phyloP scores from a whole-genome alignment of 805 yeast species.

The Myxozyma vanderwaltii region DNA sequence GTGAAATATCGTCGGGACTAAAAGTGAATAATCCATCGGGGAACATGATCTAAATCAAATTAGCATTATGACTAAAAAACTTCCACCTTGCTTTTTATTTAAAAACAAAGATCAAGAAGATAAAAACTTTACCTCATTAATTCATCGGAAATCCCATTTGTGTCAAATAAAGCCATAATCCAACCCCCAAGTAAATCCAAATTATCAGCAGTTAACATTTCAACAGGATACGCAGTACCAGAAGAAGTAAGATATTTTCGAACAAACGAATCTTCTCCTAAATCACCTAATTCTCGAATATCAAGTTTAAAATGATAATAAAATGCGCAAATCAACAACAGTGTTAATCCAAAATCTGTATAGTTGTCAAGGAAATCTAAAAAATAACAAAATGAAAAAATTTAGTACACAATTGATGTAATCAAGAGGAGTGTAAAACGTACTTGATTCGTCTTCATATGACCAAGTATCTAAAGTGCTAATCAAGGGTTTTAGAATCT shows the following conservation, averaged over 20 bases:
- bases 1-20: constrained; percentile 73
- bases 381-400: constrained; percentile 22
- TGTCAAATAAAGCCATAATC: constrained; percentile 78
- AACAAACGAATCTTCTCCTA: constrained; percentile 19
- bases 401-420: too few relatives aligned
- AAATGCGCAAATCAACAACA: constrained; percentile 51
- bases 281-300: constrained; percentile 24
- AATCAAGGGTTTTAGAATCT: constrained; percentile 50
- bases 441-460: constrained; percentile 55
- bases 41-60: constrained; percentile 47
- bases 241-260: constrained; percentile 19
- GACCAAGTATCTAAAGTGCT: constrained; percentile 55
- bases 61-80: neutral
- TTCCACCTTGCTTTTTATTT: neutral
- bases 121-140: constrained; percentile 53
- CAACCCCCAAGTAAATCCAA: constrained; percentile 58
- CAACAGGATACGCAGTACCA: constrained; percentile 33
- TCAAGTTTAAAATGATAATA: constrained; percentile 45
- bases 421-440: neutral
- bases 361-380: constrained; percentile 63
- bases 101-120: neutral
- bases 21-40: constrained; percentile 63
- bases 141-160: constrained; percentile 84
- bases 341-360: constrained; percentile 65
- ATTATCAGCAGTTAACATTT: constrained; percentile 34